Base-by-base conservation (phyloP, 2,329 filamentous ascomycete genomes). In the Byssothecium circinans region DNA sequence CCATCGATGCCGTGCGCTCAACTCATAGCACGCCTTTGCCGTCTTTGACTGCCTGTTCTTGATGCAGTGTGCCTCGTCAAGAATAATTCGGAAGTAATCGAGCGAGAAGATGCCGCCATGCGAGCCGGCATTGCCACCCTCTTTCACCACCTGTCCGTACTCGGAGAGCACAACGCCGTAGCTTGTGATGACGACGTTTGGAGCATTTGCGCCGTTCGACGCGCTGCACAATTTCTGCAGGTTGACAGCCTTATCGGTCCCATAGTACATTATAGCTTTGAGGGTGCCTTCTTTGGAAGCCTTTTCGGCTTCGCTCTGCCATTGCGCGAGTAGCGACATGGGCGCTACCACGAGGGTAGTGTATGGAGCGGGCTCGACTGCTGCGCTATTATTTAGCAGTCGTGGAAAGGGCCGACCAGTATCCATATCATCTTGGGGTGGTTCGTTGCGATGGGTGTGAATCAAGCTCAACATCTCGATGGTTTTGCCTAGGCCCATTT, bases 401-500 rank as follows among this genome's bases (percentile, higher is more conserved):
- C 84, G 79, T 6, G 84, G 80, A 4, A 94, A 76, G 36, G 79
- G 75, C 53, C 83, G 84, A 18, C 87, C 76, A 3, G 78, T 81
- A 7, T 58, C 49, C 18, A 56, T 41, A 8, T 68, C 57, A 11
- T 65, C 54, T 15, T 61, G 58, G 14, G 70, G 53, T 22, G 76
- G 65, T 18, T 86, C 78, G 3, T 84, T 86, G 52, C 82, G 84
- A 67, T 97, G 89, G 0, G 89, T 83, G 67, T 99, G 94, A 4
- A 99, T 82, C 41, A 99, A 76, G 71, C 90, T 94, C 52, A 99
- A 82, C 91, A 99, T 97, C 66, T 99, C 92, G 43, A 99, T 97
- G 0, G 94, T 99, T 75, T 99, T 99, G 27, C 94, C 94, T 2
- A 99, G 78, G 38, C 94, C 94, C 94, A 99, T 99, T 72, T 97